Percentiles rank a stretch among this genome's conserved stretches.
Conservation (phyloP, 2,329 filamentous ascomycete genomes). For the Exophiala alcalophila region DNA sequence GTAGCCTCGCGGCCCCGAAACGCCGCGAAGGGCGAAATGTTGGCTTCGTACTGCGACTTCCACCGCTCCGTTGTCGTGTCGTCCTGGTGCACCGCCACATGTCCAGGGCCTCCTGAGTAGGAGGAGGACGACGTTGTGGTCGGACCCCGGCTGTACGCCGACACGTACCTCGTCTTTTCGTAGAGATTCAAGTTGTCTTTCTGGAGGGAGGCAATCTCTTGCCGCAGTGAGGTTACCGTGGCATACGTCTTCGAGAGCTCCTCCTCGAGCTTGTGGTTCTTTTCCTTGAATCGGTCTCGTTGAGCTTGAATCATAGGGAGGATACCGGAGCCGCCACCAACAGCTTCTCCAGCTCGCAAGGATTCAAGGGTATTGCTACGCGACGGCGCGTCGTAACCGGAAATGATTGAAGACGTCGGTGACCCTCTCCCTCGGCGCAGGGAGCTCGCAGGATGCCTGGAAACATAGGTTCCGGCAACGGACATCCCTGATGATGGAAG, state of each 20-base stretch:
- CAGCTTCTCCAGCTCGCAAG: constrained; percentile 62
- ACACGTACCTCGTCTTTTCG: constrained; percentile 95
- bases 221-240: constrained; percentile 77
- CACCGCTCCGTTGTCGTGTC: constrained; percentile 77
- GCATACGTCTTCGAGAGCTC: constrained; percentile 82
- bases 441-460: constrained; percentile 66
- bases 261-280: constrained; percentile 83
- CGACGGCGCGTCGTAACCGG: constrained; percentile 77
- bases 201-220: constrained; percentile 87
- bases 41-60: constrained; percentile 87
- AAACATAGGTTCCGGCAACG: constrained; percentile 85
- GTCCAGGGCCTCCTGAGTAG: constrained; percentile 59
- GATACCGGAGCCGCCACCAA: constrained; percentile 79
- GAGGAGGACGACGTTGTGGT: constrained; percentile 60
- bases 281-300: constrained; percentile 96
- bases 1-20: constrained; percentile 92
- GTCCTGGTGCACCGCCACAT: constrained; percentile 64
- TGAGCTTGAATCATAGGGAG: constrained; percentile 98
- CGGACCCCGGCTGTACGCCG: constrained; percentile 77
- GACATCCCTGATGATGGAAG: constrained; percentile 85
- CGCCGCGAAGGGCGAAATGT: constrained; percentile 91
- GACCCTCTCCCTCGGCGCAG: constrained; percentile 68
- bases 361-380: constrained; percentile 54
- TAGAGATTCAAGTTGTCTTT: constrained; percentile 95
- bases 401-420: constrained; percentile 96